Conservation (phyloP, 805 yeast genomes). For the Lipomyces sp. region DNA sequence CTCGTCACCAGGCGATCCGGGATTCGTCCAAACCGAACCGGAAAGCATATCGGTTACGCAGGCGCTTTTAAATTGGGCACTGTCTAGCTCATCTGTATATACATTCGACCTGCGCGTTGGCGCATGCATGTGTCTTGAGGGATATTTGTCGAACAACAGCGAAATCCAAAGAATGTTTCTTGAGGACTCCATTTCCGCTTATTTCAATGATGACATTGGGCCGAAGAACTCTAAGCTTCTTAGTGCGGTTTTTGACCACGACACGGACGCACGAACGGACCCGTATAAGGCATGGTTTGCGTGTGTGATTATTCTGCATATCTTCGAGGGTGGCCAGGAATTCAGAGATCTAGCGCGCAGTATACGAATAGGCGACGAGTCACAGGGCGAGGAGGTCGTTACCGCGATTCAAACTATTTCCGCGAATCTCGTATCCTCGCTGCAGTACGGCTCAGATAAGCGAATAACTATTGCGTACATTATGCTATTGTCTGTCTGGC, state of each 20-base stretch:
- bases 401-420: slow-evolving; percentile 71
- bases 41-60: slow-evolving; percentile 61
- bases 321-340: slow-evolving; percentile 55
- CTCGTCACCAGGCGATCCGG: slow-evolving; percentile 44
- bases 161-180: slow-evolving; percentile 63
- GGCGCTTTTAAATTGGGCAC: slow-evolving; percentile 79
- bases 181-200: slow-evolving; percentile 53
- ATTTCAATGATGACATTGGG: slow-evolving; percentile 17
- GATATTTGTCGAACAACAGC: slow-evolving; percentile 62
- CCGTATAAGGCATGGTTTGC: slow-evolving; percentile 91
- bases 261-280: slow-evolving; percentile 65
- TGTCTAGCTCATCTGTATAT: slow-evolving; percentile 76
- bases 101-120: slow-evolving; percentile 77
- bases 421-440: slow-evolving; percentile 64
- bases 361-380: slow-evolving; percentile 53
- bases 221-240: slow-evolving; percentile 56
- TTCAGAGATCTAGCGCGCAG: slow-evolving; percentile 48
- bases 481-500: slow-evolving; percentile 69
- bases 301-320: slow-evolving; percentile 56
- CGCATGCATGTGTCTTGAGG: slow-evolving; percentile 60
- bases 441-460: slow-evolving; percentile 58
- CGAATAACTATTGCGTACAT: slow-evolving; percentile 75
- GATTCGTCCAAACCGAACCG: slow-evolving; percentile 35
- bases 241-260: slow-evolving; percentile 68
- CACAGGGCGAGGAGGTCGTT: slow-evolving; percentile 62